Percentiles rank a stretch among this genome's conserved stretches.
phyloP scores from a whole-genome alignment of 2,329 filamentous ascomycete genomes.

The Zasmidium cellare region DNA sequence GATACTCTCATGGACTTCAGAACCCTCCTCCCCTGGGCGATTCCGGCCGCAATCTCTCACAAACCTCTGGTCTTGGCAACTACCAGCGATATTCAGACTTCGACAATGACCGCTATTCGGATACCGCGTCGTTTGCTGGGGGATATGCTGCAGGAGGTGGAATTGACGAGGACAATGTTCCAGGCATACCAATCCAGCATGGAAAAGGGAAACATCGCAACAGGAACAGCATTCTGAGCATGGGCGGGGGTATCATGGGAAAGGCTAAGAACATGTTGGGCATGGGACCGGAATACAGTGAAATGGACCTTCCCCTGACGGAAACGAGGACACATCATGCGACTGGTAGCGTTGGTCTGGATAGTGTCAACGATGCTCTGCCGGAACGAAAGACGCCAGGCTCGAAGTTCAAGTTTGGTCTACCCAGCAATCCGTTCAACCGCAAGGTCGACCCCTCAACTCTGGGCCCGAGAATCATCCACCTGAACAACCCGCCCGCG shows the following conservation, averaged over 20 bases:
- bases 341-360: slow-evolving; percentile 12
- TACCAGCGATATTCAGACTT: slow-evolving; percentile 90
- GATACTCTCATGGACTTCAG: slow-evolving; percentile 35
- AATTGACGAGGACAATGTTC: slow-evolving; percentile 57
- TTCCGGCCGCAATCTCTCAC: slow-evolving; percentile 57
- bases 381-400: slow-evolving; percentile 60
- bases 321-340: slow-evolving; percentile 59
- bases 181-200: slow-evolving; percentile 56
- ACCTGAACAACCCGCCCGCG: slow-evolving; percentile 93
- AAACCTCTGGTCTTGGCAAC: slow-evolving; percentile 80
- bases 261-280: slow-evolving; percentile 87
- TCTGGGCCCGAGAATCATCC: slow-evolving; percentile 86
- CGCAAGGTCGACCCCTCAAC: slow-evolving; percentile 83
- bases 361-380: slow-evolving; percentile 16
- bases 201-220: slow-evolving; percentile 47
- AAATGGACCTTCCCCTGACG: slow-evolving; percentile 96
- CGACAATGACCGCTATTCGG: slow-evolving; percentile 76
- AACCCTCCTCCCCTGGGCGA: slow-evolving; percentile 41
- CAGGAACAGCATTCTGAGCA: slow-evolving; percentile 82
- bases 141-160: slow-evolving; percentile 68
- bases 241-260: slow-evolving; percentile 85
- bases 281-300: slow-evolving; percentile 83
- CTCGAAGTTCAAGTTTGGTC: slow-evolving; percentile 87
- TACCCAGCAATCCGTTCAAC: slow-evolving; percentile 59
- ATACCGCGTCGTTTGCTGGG: slow-evolving; percentile 45